phyloP scores from a whole-genome alignment of 2,329 filamentous ascomycete genomes.

The Penicillium sp. region DNA sequence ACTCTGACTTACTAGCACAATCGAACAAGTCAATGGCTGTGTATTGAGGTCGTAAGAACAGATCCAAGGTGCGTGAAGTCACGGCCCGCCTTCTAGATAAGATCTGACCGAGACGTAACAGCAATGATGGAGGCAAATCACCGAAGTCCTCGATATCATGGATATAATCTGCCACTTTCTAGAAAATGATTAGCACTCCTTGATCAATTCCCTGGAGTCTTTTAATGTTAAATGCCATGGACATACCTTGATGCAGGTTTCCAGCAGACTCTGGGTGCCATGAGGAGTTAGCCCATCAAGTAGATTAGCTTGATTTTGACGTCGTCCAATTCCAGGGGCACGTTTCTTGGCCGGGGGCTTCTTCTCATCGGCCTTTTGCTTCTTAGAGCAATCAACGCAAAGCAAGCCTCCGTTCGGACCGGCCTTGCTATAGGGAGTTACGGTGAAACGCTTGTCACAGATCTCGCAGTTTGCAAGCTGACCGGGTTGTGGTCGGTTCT shows the following conservation, averaged over 20 bases:
- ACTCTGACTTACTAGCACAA: slow-evolving; percentile 52
- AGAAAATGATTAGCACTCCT: slow-evolving; percentile 18
- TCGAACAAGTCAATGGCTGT: slow-evolving; percentile 61
- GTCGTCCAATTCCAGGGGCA: slow-evolving; percentile 60
- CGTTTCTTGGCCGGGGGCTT: slow-evolving; percentile 54
- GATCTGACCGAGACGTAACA: slow-evolving; percentile 62
- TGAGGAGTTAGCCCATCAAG: slow-evolving; percentile 66
- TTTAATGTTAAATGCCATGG: neutral
- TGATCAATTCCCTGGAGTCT: neutral
- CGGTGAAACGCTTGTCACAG: slow-evolving; percentile 85
- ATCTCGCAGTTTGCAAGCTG: slow-evolving; percentile 86
- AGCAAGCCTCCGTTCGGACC: slow-evolving; percentile 83
- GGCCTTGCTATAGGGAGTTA: slow-evolving; percentile 82
- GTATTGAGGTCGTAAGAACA: slow-evolving; percentile 54
- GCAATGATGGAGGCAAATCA: slow-evolving; percentile 58
- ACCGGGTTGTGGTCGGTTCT: slow-evolving; percentile 64
- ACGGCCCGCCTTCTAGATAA: slow-evolving; percentile 63
- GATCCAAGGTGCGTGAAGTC: slow-evolving; percentile 47
- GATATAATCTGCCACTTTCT: slow-evolving; percentile 63
- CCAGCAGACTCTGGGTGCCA: slow-evolving; percentile 47
- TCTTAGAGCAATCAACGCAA: slow-evolving; percentile 77
- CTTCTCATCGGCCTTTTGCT: slow-evolving; percentile 66
- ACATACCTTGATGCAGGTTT: slow-evolving; percentile 59
- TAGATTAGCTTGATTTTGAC: slow-evolving; percentile 78
- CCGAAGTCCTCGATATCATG: slow-evolving; percentile 65